Evolutionary conservation across 345 rosid genomes (phyloP).

Genomic region (Pistacia integerrima): DNA sequence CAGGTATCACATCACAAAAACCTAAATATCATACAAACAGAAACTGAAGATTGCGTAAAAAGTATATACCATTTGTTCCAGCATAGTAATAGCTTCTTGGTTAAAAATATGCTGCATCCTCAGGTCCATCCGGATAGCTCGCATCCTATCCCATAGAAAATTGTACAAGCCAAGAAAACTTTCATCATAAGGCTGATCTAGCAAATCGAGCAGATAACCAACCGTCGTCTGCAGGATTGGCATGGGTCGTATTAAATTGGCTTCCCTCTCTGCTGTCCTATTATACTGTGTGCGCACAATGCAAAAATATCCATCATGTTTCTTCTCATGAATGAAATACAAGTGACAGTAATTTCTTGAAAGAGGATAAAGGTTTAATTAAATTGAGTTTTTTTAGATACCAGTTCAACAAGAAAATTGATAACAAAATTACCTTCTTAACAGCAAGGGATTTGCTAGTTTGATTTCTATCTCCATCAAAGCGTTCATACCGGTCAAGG

Average conservation of each 20-base stretch:
- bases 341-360: background rate
- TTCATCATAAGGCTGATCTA: conserved; percentile 82
- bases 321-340: conserved; percentile 4
- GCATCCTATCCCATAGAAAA: conserved; percentile 98
- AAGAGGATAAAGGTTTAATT: background rate
- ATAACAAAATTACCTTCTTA: conserved; percentile 60
- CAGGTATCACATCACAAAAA: background rate
- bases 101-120: conserved; percentile 96
- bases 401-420: background rate
- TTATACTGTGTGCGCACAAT: conserved; percentile 59
- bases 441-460: conserved; percentile 81
- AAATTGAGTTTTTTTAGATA: conserved; percentile 6
- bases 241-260: conserved; percentile 87
- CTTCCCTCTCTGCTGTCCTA: conserved; percentile 96
- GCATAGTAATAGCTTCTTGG: conserved; percentile 74
- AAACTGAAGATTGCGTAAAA: conserved; percentile 12
- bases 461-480: conserved; percentile 95
- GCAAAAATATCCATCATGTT: conserved; percentile 28
- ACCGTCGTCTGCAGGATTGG: conserved; percentile 78
- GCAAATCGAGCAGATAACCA: conserved; percentile 76
- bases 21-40: background rate
- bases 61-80: conserved; percentile 90
- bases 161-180: conserved; percentile 85
- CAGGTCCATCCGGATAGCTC: conserved; percentile 95
- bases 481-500: conserved; percentile 89